Conservation (phyloP, 2,329 filamentous ascomycete species). For the Hypoxylon sp. region DNA sequence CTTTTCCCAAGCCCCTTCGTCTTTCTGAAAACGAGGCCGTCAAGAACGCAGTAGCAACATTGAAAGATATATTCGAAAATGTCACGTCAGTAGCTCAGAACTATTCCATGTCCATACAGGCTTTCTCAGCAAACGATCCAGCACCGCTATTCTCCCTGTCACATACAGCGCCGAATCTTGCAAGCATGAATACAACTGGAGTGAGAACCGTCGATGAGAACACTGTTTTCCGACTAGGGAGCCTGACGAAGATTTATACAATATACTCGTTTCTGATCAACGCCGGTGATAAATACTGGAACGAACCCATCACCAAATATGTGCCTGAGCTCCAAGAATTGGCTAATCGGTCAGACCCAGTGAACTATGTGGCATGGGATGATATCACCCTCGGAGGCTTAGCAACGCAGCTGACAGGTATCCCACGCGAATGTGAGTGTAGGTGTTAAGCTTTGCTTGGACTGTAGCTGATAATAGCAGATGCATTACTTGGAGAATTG, state of each 20-base stretch:
- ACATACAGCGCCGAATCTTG: slow-evolving; percentile 55
- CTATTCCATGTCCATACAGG: slow-evolving; percentile 58
- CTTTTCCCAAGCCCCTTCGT: slow-evolving; percentile 49
- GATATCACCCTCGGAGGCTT: slow-evolving; percentile 53
- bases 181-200: slow-evolving; percentile 50
- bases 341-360: slow-evolving; percentile 47
- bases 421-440: slow-evolving; percentile 50
- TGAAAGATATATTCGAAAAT: slow-evolving; percentile 47
- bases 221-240: slow-evolving; percentile 61
- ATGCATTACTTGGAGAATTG: slow-evolving; percentile 52
- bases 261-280: slow-evolving; percentile 56
- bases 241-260: slow-evolving; percentile 61
- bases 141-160: slow-evolving; percentile 55
- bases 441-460: background rate
- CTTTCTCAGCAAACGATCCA: slow-evolving; percentile 56
- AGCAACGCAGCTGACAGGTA: slow-evolving; percentile 50
- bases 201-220: slow-evolving; percentile 57
- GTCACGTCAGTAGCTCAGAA: slow-evolving; percentile 46
- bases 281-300: slow-evolving; percentile 51
- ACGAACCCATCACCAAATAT: slow-evolving; percentile 53
- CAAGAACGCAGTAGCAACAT: slow-evolving; percentile 44
- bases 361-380: slow-evolving; percentile 52
- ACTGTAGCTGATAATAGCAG: slow-evolving; percentile 38
- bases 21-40: slow-evolving; percentile 45
- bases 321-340: slow-evolving; percentile 50